Base-by-base conservation (phyloP, 75 land plant species). In the Gnetum montanum region DNA sequence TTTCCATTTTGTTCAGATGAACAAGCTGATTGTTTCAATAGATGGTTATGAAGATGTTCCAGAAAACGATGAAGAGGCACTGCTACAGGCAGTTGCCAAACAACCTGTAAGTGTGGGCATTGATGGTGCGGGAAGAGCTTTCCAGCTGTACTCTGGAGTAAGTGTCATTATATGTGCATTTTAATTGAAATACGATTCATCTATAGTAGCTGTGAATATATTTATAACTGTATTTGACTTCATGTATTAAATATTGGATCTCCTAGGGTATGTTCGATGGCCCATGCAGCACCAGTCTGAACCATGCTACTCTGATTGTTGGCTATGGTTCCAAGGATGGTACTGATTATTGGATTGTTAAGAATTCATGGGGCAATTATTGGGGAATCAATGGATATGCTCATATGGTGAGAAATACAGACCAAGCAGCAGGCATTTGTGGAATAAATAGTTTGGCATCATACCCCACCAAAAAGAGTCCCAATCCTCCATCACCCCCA, bases 101-200 rank as follows among this genome's bases (percentile, higher is more conserved):
- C 95, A 89, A 48, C 95, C 95, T 30, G 76, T 85, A 2, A 85
- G 95, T 59, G 95, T 85, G 4, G 95, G 90, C 11, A 75, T 89
- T 45, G 85, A 76, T 56, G 95, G 93, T 13, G 79, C 90, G 29
- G 82, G 72, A 33, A 60, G 68, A 46, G 54, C 73, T 46, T 81
- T 85, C 27, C 95, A 85, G 48, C 57, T 85, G 28, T 89, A 89
- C 65, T 76, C 83, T 25, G 68, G 67, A 86, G 95, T 81, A 59
- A 47, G 59, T 45, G n/a, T 19, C 4, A 6, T 8, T 19, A 53
- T 12, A 53, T 53, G 28, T 53, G 15, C 19, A 31, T 53, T 6
- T 41, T 33, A 15, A 33, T 31, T 19, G 23, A 20, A 18, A 31
- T 20, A 4, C 34, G 19, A 34, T 12, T 19, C 0, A 10, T 53